A percentile compares a stretch with the other conserved stretches of the same genome.
These are phyloP conservation scores for Vigna mungo DNA, from an alignment of 306 rosid species.

Conservation along the genomic window DNA sequence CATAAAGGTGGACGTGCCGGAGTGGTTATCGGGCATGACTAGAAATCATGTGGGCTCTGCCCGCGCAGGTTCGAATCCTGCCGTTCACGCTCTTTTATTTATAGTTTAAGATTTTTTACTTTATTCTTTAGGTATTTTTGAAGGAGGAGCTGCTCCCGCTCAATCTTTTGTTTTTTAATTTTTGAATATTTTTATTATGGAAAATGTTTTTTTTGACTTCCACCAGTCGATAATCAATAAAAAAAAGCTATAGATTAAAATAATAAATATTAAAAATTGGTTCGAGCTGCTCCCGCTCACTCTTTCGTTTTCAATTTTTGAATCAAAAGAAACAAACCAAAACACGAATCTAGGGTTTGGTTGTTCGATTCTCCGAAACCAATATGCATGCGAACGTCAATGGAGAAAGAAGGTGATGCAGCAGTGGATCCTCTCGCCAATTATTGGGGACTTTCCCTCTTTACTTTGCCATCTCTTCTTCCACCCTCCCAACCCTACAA, in stretches of 20 bases:
- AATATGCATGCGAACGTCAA: not conserved
- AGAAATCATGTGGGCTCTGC: constrained; percentile 80
- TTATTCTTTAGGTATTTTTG: no score
- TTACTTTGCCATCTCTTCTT: constrained; percentile 40
- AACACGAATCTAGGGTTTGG: not conserved
- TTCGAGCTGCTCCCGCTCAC: constrained; percentile 38
- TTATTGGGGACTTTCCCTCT: constrained; percentile 65
- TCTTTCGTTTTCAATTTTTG: not conserved
- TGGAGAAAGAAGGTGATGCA: constrained; percentile 48
- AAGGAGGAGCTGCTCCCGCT: no score
- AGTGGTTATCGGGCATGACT: constrained; percentile 83
- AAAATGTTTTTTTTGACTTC: no score
- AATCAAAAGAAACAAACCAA: not conserved
- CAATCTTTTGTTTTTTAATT: no score
- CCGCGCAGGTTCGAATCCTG: constrained; percentile 87
- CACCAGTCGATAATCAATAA: no score
- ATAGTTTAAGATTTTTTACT: no score
- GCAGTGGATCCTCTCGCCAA: constrained; percentile 62
- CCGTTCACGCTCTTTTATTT: constrained; percentile 42
- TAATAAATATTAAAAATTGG: no score
- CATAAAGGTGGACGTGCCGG: constrained; percentile 62
- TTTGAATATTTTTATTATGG: no score
- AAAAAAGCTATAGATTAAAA: no score
- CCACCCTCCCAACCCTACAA: constrained; percentile 49
- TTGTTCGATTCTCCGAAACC: not conserved